These are phyloP conservation scores for Paraconiothyrium brasiliense DNA, from an alignment of 2,329 filamentous ascomycete species.

Conservation along the genomic window DNA sequence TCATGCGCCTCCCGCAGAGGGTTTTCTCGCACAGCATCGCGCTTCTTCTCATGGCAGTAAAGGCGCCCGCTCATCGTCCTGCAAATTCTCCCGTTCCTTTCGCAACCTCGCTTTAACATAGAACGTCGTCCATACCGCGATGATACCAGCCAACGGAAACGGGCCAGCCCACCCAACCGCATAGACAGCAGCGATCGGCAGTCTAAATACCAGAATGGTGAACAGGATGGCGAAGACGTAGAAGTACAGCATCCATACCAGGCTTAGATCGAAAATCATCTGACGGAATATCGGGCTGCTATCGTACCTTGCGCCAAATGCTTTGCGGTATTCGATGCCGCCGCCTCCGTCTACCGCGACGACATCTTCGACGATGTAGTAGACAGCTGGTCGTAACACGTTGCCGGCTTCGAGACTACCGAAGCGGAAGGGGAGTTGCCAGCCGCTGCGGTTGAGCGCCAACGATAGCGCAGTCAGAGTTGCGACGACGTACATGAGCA, in stretches of 20 bases:
- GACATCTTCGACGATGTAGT: constrained; percentile 5
- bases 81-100: neutral
- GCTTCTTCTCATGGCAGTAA: neutral
- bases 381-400: neutral
- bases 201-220: neutral
- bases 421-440: neutral
- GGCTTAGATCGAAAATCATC: neutral
- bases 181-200: neutral
- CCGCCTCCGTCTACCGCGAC: neutral
- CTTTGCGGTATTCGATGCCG: constrained; percentile 1
- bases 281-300: neutral
- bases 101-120: neutral
- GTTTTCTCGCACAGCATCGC: neutral
- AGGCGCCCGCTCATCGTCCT: neutral
- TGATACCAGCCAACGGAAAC: neutral
- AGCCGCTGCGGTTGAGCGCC: neutral
- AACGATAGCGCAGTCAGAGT: neutral
- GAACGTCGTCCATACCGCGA: neutral
- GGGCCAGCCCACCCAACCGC: constrained; percentile 6
- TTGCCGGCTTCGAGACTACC: neutral
- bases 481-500: constrained; percentile 3
- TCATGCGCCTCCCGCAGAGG: too few relatives aligned
- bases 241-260: constrained; percentile 1
- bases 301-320: neutral
- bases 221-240: neutral